These are phyloP conservation scores for Neofusicoccum umdonicola DNA, from an alignment of 2,329 filamentous ascomycete genomes.

Conservation along the genomic window DNA sequence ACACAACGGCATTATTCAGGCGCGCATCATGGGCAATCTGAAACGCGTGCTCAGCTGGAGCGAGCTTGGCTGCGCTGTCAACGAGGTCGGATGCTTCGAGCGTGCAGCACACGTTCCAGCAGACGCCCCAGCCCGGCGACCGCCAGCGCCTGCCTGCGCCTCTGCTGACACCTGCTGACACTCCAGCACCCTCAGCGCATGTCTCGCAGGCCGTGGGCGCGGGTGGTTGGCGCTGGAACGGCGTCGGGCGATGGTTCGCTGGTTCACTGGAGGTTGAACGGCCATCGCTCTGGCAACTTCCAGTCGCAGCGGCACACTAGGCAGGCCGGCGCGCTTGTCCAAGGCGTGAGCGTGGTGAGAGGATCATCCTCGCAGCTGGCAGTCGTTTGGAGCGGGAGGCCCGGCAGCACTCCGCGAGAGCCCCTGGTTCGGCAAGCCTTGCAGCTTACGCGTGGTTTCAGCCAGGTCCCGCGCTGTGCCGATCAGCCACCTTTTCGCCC, in stretches of 20 bases:
- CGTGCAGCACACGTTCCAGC: constrained; percentile 8
- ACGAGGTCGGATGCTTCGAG: not conserved
- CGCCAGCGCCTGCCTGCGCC: not conserved
- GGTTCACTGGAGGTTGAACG: not conserved
- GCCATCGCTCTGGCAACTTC: not conserved
- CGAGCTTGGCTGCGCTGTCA: not conserved
- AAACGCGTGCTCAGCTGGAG: not conserved
- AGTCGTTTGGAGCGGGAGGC: not conserved
- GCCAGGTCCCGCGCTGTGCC: constrained; percentile 11
- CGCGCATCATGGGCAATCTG: not conserved
- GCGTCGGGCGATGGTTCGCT: not conserved
- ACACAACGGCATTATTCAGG: not conserved
- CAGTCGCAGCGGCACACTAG: not conserved
- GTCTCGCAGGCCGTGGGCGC: not conserved
- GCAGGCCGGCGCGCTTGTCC: not conserved
- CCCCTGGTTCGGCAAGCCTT: constrained; percentile 11
- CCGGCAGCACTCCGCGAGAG: not conserved
- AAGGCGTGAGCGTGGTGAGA: constrained; percentile 5
- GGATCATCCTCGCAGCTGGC: not conserved
- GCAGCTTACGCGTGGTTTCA: constrained; percentile 12
- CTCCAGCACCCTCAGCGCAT: not conserved
- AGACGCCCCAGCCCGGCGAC: not conserved
- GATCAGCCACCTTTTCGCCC: constrained; percentile 3
- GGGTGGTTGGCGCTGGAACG: not conserved
- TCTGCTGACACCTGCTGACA: constrained; percentile 13